Percentiles rank a stretch among this genome's conserved stretches.
These are phyloP conservation scores for Chimonanthus praecox DNA, from an alignment of 164 flowering plant genomes.

Conservation along the genomic window DNA sequence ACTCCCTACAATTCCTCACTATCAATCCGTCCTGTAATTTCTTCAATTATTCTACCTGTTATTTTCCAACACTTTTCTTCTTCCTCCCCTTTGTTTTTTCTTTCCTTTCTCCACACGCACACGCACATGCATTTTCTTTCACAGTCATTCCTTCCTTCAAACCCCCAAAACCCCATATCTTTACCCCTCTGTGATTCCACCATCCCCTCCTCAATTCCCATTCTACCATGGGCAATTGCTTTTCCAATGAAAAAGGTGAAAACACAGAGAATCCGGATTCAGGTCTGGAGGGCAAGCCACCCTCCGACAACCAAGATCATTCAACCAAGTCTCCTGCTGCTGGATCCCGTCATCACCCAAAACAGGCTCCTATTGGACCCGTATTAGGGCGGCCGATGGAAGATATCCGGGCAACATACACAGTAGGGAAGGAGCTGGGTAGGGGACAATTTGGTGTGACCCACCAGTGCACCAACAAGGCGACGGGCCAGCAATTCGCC, in stretches of 20 bases:
- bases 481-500: conserved; percentile 62
- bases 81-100: conserved; percentile 7
- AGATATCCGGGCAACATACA: conserved; percentile 41
- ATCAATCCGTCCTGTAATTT: conserved; percentile 16
- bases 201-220: conserved; percentile 7
- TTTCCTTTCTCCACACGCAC: background rate
- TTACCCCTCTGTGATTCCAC: background rate
- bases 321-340: background rate
- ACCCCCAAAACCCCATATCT: conserved; percentile 13
- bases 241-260: conserved; percentile 29
- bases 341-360: conserved; percentile 27
- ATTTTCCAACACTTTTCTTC: conserved; percentile 4
- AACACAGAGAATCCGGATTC: conserved; percentile 4
- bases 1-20: conserved; percentile 3
- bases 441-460: conserved; percentile 84
- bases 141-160: conserved; percentile 6
- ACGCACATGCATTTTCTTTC: conserved; percentile 2
- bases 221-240: conserved; percentile 57
- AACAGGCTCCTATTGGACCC: conserved; percentile 29
- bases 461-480: conserved; percentile 56
- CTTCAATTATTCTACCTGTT: conserved; percentile 26
- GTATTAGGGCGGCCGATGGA: conserved; percentile 84
- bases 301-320: too few relatives aligned
- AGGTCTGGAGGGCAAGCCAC: background rate
- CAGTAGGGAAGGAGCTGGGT: conserved; percentile 74